Evolutionary conservation across 768 basidiomycete genomes (phyloP), one percentile per base, ranked within the genome.

Genomic region (Nevesoporus exiguus): DNA sequence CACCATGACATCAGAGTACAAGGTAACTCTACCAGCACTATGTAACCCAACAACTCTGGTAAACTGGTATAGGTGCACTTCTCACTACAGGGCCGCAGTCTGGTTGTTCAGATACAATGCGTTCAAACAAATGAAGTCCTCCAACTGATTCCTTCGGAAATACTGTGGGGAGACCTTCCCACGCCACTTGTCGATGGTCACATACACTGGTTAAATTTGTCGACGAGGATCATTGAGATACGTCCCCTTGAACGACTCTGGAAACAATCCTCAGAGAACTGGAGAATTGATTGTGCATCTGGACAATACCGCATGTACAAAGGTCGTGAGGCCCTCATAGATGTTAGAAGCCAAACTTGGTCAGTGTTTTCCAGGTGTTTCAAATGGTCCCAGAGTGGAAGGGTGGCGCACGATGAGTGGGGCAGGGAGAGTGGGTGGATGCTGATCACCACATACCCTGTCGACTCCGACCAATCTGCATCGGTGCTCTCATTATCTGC

Each of bases 141-240:
- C 3, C 44, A 62, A 25, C 29, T 66, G 19, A 58, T 69, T 54
- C 63, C 68, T 13, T 50, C 29, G 1, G 9, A 42, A 0, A 52
- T 24, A 15, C 44, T 69, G 7, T 7, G 2, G n/a, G n/a, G 27
- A 0, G 70, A 69, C 41, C 54, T 70, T 31, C 69, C 69, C 0
- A 33, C 19, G 1, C 29, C 10, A 3, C 34, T 48, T 30, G 1
- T 71, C 17, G 5, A 47, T 2, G 51, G 15, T 5, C 58, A 60
- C 21, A 47, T 42, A 14, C 68, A 67, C 37, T 71, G 67, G 67
- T 46, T 71, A 11, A 55, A 66, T 34, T 39, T 66, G 1, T n/a
- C 49, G 5, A 45, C 42, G 0, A 10, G 29, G 2, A 41, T 43
- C 11, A 60, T 71, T 3, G 70, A 71, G 30, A 56, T 71, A 17